Evolutionary conservation across 371 early-diverging fungal genomes (phyloP), one percentile per base, ranked within the genome.

Genomic region (Entomophthora muscae): DNA sequence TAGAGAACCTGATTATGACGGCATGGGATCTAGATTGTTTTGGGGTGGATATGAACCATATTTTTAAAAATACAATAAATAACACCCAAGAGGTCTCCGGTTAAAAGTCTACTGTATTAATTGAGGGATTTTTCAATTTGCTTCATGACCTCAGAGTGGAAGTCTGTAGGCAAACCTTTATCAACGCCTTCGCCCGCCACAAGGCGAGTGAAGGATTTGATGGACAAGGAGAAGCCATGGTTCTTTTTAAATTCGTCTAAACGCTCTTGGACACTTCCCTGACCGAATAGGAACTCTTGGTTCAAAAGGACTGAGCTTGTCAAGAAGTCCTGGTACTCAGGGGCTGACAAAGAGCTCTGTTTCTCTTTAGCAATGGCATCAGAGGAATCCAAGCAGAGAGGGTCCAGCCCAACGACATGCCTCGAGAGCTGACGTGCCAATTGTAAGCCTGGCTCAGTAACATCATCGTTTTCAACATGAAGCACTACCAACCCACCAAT

Each of bases 111-210:
- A 42, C 5, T 42, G 5, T 42, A 42, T 42, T 42, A 42, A 42
- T 42, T 42, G 17, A 5, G 5, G 5, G 42, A 55, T 22, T 55
- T 55, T 26, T 55, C 56, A 7, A 55, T 27, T 64, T 73, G 74
- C 52, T 70, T 73, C 58, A 73, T 68, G 32, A 90, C 90, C 70
- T 90, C 89, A 42, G 83, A 83, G 17, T 83, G 88, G 77, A 91
- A 90, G 73, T 85, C 82, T 24, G 10, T 10, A 1, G 70, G 60
- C 65, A 76, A 80, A 33, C 78, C 76, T 72, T 88, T 88, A 61
- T 84, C 85, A 65, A 90, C 82, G 56, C 88, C 89, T 69, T 90
- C 91, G 62, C 91, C 95, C 57, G 83, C 84, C 73, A 86, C 86
- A 76, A 80, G 86, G 63, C 95, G 77, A 61, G 80, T 69, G 68